Base-by-base conservation (phyloP, 257 asterid species). In the Nemophila menziesii region DNA sequence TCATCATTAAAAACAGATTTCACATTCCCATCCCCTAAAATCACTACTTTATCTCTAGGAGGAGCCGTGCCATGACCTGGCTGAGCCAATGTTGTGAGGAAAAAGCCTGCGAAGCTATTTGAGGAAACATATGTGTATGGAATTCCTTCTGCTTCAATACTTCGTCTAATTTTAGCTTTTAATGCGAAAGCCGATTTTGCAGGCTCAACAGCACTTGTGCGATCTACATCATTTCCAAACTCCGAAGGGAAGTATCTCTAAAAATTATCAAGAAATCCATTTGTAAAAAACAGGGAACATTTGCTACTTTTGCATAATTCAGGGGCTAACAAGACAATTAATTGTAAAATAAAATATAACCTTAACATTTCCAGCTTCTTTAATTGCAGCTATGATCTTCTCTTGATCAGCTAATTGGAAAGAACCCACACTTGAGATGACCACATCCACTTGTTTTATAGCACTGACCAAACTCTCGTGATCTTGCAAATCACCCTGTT, bases 1-100 rank as follows among this genome's bases (percentile, higher is more conserved):
- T 74, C 81, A 50, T 55, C 57, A 15, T 59, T 67, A 54, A 45
- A 75, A 10, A 72, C 65, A 42, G 67, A 77, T 65, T 70, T 73
- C 13, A 43, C 29, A 59, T 67, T 67, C 15, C 82, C 82, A 23
- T 77, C 77, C 33, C 82, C 83, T 9, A 67, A 46, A 33, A 73
- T 73, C 16, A 46, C 57, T 22, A 70, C 68, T 49, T 55, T 70
- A 61, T 77, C 80, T 50, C 73, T 63, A 48, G 53, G 18, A 0
- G 75, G 54, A 43, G 71, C 56, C 5, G 36, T 29, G 5, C 12
- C 7, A n/a, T n/a, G n/a, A 3, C 62, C 52, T 22, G 37, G 45
- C 45, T 55, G 52, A 2, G 17, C 38, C 27, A 55, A 20, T n/a
- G 45, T 21, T 3, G 52, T 23, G 12, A 44, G 46, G 20, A 45